A percentile compares a stretch with the other conserved stretches of the same genome.
Conservation (phyloP, 345 rosid species). For the Bruguiera parviflora region DNA sequence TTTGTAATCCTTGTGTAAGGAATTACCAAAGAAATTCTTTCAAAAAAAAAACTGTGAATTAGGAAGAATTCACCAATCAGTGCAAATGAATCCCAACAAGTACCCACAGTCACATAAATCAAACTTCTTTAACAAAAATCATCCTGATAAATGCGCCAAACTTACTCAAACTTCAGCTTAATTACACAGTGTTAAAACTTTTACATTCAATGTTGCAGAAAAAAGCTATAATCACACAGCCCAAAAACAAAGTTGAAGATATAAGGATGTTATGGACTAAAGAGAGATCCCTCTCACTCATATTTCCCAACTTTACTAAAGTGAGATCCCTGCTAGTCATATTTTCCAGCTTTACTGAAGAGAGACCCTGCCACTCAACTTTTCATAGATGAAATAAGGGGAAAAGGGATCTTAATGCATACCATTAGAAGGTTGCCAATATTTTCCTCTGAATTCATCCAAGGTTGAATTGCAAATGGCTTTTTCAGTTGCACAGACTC, state of each 20-base stretch:
- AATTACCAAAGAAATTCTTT: neutral
- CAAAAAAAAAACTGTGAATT: neutral
- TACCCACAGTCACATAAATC: neutral
- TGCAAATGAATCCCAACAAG: constrained; percentile 1
- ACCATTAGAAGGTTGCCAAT: constrained; percentile 97
- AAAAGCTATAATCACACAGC: too few species aligned
- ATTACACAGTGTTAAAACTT: too few species aligned
- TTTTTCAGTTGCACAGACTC: constrained; percentile 59
- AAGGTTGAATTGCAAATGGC: constrained; percentile 80
- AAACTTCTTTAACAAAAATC: neutral
- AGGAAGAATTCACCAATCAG: neutral
- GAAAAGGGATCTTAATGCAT: constrained; percentile 21
- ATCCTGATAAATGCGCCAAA: too few species aligned
- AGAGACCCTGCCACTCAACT: too few species aligned
- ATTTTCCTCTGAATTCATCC: constrained; percentile 77
- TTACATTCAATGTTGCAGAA: too few species aligned
- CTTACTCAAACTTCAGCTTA: too few species aligned
- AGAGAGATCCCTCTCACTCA: neutral
- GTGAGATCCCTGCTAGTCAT: neutral
- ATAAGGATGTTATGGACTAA: neutral
- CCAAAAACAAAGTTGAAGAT: too few species aligned
- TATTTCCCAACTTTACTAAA: neutral
- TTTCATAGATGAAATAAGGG: neutral
- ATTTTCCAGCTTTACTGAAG: too few species aligned
- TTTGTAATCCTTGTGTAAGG: too few species aligned